Base-by-base conservation (phyloP, 352 stramenopile species). In the Achlya hypogyna region DNA sequence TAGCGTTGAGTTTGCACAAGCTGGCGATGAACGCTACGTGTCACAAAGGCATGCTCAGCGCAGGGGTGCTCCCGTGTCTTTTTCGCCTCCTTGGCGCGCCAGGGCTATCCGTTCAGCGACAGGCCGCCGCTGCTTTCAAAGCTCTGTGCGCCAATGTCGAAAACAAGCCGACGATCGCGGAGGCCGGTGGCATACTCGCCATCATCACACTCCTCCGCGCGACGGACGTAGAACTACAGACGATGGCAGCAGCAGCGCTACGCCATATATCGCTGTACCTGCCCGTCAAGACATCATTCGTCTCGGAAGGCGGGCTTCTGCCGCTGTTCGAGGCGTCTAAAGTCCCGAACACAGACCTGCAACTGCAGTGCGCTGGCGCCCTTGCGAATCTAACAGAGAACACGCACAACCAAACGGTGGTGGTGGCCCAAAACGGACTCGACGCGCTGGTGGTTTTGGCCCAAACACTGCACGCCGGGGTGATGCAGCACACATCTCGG, bases 351-450 rank as follows among this genome's bases (percentile, higher is more conserved):
- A 78, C 95, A 43, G 87, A 97, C 58, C 70, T 98, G 1, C 79
- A 93, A 18, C 82, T 90, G 22, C 93, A 98, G 69, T 93, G 86
- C 68, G 82, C 92, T 8, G 91, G 89, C 1, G 75, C 86, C 4
- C 76, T 98, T 18, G 88, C 91, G 28, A 97, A 95, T 35, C 72
- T 98, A 28, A 94, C 84, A 38, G 95, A 98, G 70, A 94, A 97
- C 64, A 86, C 79, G 9, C 70, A 89, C 42, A 97, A 97, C 68
- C 95, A 98, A 71, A 68, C 93, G 22, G 77, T 76, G 49, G 78
- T 98, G 49, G 88, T 96, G 28, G 75, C 81, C 16, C 85, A 97
- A 65, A 75, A 79, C 12, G 80, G 80, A n/a, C 78, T 93, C 51
- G 72, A 65, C 40, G 78, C 79, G 3, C 84, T 96, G 8, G 82